A percentile compares a stretch with the other conserved stretches of the same genome.
Evolutionary conservation across 495 filamentous ascomycete species (phyloP).

Genomic region (Penicillium roqueforti): DNA sequence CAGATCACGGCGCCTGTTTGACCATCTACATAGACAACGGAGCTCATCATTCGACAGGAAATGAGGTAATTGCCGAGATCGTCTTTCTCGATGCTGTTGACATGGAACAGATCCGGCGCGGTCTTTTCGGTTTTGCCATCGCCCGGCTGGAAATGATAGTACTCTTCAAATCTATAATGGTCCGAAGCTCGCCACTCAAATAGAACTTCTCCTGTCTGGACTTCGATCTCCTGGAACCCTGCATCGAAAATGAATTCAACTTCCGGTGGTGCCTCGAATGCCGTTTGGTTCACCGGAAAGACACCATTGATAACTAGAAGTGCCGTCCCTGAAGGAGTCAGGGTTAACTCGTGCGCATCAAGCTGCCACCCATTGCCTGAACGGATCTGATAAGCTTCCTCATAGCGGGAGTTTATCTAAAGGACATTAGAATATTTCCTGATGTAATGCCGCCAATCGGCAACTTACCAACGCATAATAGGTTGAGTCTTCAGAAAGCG

Average conservation of each 20-base stretch:
- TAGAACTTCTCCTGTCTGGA: constrained; percentile 31
- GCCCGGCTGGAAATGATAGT: background rate
- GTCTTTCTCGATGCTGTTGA: constrained; percentile 27
- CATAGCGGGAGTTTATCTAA: background rate
- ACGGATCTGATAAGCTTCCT: constrained; percentile 1
- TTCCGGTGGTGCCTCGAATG: background rate
- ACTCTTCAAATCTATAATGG: constrained; percentile 22
- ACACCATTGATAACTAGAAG: constrained; percentile 3
- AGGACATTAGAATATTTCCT: background rate
- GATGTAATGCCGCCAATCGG: background rate
- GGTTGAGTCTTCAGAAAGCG: background rate
- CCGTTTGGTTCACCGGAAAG: background rate
- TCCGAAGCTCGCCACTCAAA: constrained; percentile 32
- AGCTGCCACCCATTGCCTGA: background rate
- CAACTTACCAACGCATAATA: background rate
- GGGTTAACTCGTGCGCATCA: background rate
- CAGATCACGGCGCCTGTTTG: constrained; percentile 48
- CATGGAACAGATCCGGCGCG: constrained; percentile 26
- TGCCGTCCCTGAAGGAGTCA: background rate
- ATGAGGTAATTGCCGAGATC: constrained; percentile 48
- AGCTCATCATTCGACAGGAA: constrained; percentile 46
- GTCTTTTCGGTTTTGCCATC: background rate
- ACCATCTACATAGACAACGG: constrained; percentile 48
- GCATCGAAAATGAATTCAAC: constrained; percentile 38
- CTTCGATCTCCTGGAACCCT: constrained; percentile 42